These are phyloP conservation scores for Rhinocladiella mackenziei DNA, from an alignment of 2,329 filamentous ascomycete species.

Conservation along the genomic window DNA sequence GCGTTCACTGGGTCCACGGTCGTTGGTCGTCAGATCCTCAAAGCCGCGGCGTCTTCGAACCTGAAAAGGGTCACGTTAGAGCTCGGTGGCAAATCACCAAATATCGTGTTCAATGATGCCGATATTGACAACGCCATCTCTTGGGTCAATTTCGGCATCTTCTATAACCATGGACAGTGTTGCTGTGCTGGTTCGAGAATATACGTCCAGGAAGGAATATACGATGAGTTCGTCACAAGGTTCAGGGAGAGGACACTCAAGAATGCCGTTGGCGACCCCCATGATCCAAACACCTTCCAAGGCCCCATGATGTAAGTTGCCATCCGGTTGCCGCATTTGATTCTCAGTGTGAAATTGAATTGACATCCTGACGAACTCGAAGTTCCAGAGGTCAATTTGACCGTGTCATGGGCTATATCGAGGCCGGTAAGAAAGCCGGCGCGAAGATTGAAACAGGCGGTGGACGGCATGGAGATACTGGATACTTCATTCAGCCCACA, in stretches of 20 bases:
- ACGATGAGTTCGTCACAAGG: slow-evolving; percentile 54
- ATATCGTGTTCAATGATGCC: slow-evolving; percentile 56
- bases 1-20: slow-evolving; percentile 32
- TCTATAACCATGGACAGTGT: slow-evolving; percentile 59
- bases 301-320: slow-evolving; percentile 47
- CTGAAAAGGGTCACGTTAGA: slow-evolving; percentile 60
- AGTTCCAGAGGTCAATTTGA: slow-evolving; percentile 44
- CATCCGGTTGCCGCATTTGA: no score
- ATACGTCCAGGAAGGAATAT: slow-evolving; percentile 57
- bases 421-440: slow-evolving; percentile 40
- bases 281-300: slow-evolving; percentile 52
- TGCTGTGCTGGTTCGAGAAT: slow-evolving; percentile 63
- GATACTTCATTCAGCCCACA: slow-evolving; percentile 40
- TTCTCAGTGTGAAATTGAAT: no score
- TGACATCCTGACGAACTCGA: no score
- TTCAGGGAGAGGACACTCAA: slow-evolving; percentile 46
- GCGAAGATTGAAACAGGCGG: slow-evolving; percentile 39
- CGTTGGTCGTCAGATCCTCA: slow-evolving; percentile 41
- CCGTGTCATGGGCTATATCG: slow-evolving; percentile 41
- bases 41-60: slow-evolving; percentile 33
- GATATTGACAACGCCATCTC: slow-evolving; percentile 66
- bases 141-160: slow-evolving; percentile 65
- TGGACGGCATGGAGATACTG: slow-evolving; percentile 32
- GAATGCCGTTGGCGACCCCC: slow-evolving; percentile 65
- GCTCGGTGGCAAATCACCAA: slow-evolving; percentile 56